Evolutionary conservation across 768 basidiomycete genomes (phyloP), one percentile per base, ranked within the genome.

Genomic region (Kwoniella sp.): DNA sequence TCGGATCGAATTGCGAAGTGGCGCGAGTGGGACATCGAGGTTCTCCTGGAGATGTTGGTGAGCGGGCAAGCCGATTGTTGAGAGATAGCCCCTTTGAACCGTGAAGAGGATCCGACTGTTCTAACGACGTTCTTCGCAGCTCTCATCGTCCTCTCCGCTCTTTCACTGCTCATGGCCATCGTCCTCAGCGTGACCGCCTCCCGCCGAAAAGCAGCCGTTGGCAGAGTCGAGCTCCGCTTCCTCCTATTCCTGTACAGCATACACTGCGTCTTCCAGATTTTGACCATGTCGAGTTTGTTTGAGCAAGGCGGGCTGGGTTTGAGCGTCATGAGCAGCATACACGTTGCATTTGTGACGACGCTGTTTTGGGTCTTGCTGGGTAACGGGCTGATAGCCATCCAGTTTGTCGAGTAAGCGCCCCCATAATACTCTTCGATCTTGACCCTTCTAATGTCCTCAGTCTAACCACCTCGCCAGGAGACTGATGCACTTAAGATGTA

Each of bases 341-440:
- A 96, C 68, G 87, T 90, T 1, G 93, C 88, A 2, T 67, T 88
- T 20, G 86, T 93, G 50, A 88, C 87, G 2, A 85, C 88, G 2
- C 81, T 92, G 3, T 94, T 93, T 77, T 93, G 92, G 71, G 48
- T 76, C 22, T 48, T 78, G 3, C 55, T 81, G 37, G 90, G 85
- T 0, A 79, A 81, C 57, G 77, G 77, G 2, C 61, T 82, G 20
- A 73, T 83, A 11, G 73, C 76, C 0, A 71, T 77, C 1, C 95
- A 98, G 81, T 77, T 93, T 55, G 90, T 97, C 60, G 95, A 97
- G 78, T 95, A 91, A 74, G 95, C 34, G n/a, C n/a, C n/a, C n/a
- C n/a, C n/a, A n/a, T n/a, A n/a, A n/a, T n/a, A n/a, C n/a, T n/a
- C n/a, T n/a, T n/a, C 11, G 47, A 29, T 51, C 12, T 25, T 15